phyloP scores from a whole-genome alignment of 768 basidiomycete species.

The Serendipita indica region DNA sequence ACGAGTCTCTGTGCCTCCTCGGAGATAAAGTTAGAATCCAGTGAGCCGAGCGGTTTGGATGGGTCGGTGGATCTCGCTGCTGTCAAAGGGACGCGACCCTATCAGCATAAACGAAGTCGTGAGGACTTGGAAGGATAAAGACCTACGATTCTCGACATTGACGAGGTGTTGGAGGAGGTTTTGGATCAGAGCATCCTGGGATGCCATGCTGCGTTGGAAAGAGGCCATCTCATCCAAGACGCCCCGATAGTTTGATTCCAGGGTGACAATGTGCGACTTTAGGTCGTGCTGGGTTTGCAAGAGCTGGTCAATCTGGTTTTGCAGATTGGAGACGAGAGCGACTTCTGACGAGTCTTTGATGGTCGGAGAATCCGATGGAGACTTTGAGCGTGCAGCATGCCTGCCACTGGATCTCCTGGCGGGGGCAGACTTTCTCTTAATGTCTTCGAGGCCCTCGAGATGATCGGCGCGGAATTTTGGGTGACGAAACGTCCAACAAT shows the following conservation, averaged over 20 bases:
- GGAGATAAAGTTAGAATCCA: conserved; percentile 37
- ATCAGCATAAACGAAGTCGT: conserved; percentile 9
- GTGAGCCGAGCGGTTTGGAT: not conserved
- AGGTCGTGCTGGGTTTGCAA: conserved; percentile 36
- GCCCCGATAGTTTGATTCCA: conserved; percentile 51
- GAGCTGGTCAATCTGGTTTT: conserved; percentile 37
- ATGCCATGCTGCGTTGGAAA: conserved; percentile 60
- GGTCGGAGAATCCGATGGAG: conserved; percentile 17
- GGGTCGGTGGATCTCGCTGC: not conserved
- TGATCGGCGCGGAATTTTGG: conserved; percentile 42
- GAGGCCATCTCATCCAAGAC: conserved; percentile 57
- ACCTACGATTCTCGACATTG: conserved; percentile 44
- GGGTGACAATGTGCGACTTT: conserved; percentile 36
- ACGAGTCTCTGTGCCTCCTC: conserved; percentile 40
- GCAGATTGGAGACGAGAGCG: conserved; percentile 25
- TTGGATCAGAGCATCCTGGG: conserved; percentile 76
- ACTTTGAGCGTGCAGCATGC: not conserved
- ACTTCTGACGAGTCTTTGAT: not conserved
- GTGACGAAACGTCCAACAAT: conserved; percentile 40
- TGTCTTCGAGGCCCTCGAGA: conserved; percentile 44
- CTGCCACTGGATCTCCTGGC: not conserved
- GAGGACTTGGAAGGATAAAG: conserved; percentile 15
- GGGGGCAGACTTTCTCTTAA: conserved; percentile 25
- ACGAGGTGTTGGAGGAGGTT: conserved; percentile 69
- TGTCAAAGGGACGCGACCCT: no score